phyloP scores from a whole-genome alignment of 2,329 filamentous ascomycete genomes.

The Xylaria sp. region DNA sequence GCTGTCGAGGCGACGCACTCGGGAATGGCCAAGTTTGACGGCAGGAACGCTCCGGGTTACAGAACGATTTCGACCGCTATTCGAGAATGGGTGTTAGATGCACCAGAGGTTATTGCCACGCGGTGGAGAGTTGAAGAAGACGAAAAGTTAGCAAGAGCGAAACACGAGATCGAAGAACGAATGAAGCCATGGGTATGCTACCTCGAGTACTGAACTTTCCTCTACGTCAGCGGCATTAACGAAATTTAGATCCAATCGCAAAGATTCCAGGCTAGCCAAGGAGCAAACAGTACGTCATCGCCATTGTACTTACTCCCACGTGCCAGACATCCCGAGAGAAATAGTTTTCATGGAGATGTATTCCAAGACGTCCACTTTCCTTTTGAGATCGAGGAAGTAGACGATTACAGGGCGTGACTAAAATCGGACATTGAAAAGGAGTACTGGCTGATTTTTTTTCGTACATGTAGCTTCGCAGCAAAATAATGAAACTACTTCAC shows the following conservation, averaged over 20 bases:
- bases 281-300: constrained; percentile 40
- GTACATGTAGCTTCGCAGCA: constrained; percentile 41
- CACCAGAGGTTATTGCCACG: constrained; percentile 57
- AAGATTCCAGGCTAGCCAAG: constrained; percentile 35
- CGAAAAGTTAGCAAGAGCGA: constrained; percentile 52
- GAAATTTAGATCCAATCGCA: constrained; percentile 39
- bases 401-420: constrained; percentile 32
- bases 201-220: not conserved
- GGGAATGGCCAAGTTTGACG: constrained; percentile 52
- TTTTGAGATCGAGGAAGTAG: constrained; percentile 43
- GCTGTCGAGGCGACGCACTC: constrained; percentile 58
- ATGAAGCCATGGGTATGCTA: constrained; percentile 48
- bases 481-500: constrained; percentile 42
- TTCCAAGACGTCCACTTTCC: constrained; percentile 37
- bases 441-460: constrained; percentile 42
- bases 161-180: constrained; percentile 53
- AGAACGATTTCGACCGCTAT: constrained; percentile 55
- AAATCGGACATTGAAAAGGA: constrained; percentile 29
- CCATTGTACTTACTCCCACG: constrained; percentile 33
- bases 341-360: constrained; percentile 34
- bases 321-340: constrained; percentile 27
- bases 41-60: constrained; percentile 69
- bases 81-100: constrained; percentile 58
- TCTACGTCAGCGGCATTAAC: constrained; percentile 22
- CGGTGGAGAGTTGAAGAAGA: constrained; percentile 67